A percentile compares a stretch with the other conserved stretches of the same genome.
Conservation (phyloP, 768 basidiomycete genomes). For the Lentinula guzmanii region DNA sequence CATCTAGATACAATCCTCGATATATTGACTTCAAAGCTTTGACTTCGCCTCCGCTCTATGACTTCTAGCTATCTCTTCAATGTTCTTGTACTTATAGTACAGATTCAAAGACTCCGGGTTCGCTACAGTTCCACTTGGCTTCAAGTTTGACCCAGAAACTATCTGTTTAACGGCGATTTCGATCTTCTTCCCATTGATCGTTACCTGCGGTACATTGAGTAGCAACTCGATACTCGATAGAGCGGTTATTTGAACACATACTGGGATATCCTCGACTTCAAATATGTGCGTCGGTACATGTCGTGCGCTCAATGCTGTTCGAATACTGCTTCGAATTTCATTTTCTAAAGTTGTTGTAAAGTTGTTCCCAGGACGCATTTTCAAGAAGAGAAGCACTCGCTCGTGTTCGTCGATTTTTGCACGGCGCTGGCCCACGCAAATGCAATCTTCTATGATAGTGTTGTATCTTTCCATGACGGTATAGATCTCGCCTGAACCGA, state of each 20-base stretch:
- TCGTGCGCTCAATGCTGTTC: conserved; percentile 54
- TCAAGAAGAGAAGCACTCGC: conserved; percentile 70
- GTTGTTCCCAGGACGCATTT: conserved; percentile 45
- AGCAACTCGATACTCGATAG: background rate
- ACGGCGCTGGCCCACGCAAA: conserved; percentile 70
- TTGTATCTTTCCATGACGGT: conserved; percentile 57
- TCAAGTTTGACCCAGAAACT: conserved; percentile 48
- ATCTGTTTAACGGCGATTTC: conserved; percentile 79
- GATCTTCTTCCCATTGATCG: conserved; percentile 73
- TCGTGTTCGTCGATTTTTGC: conserved; percentile 55
- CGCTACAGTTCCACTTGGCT: conserved; percentile 70
- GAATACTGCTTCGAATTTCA: conserved; percentile 52
- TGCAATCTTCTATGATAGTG: conserved; percentile 51
- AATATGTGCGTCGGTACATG: conserved; percentile 73
- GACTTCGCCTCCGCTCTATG: background rate
- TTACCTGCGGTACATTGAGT: conserved; percentile 40
- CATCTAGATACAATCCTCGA: background rate
- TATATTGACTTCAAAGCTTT: background rate
- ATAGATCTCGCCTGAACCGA: conserved; percentile 83
- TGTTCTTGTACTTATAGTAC: conserved; percentile 58
- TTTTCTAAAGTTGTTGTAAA: conserved; percentile 38
- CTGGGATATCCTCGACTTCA: conserved; percentile 61
- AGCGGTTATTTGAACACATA: conserved; percentile 23
- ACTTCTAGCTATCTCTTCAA: conserved; percentile 23
- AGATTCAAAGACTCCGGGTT: conserved; percentile 62